Evolutionary conservation across 2,329 filamentous ascomycete genomes (phyloP).

Genomic region (Trichoderma sp.): DNA sequence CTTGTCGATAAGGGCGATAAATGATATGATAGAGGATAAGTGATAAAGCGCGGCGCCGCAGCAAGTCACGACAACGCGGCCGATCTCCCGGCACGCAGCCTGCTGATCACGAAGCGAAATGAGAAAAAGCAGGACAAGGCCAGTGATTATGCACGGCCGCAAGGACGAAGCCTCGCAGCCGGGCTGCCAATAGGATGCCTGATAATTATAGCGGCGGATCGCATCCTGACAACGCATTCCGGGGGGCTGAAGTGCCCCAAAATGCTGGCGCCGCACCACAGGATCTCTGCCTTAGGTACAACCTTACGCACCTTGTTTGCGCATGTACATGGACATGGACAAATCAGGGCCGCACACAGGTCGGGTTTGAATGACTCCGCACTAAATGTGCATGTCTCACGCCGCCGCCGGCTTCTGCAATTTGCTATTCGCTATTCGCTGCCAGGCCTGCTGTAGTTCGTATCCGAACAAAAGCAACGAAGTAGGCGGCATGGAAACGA

Average conservation of each 20-base stretch:
- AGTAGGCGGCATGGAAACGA: not conserved
- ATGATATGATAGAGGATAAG: not conserved
- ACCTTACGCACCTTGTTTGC: not conserved
- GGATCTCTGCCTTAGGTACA: not conserved
- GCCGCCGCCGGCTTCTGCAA: not conserved
- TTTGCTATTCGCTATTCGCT: not conserved
- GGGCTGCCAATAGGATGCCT: not conserved
- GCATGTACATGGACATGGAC: not conserved
- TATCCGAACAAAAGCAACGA: not conserved
- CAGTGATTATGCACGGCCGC: not conserved
- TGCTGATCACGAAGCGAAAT: not conserved
- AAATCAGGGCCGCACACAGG: not conserved
- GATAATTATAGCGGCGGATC: not conserved
- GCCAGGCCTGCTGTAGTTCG: not conserved
- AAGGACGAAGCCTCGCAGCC: not conserved
- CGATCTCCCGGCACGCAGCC: slow-evolving; percentile 3
- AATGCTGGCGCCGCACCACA: not conserved
- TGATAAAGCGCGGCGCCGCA: not conserved
- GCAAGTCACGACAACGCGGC: not conserved
- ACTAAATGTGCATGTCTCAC: slow-evolving; percentile 14
- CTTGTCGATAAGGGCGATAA: slow-evolving; percentile 19
- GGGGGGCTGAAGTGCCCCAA: not conserved
- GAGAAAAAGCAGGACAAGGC: not conserved
- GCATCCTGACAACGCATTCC: slow-evolving; percentile 1
- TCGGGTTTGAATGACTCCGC: not conserved